Evolutionary conservation across 768 basidiomycete genomes (phyloP).

Genomic region (Xerocomellus amylosporus): DNA sequence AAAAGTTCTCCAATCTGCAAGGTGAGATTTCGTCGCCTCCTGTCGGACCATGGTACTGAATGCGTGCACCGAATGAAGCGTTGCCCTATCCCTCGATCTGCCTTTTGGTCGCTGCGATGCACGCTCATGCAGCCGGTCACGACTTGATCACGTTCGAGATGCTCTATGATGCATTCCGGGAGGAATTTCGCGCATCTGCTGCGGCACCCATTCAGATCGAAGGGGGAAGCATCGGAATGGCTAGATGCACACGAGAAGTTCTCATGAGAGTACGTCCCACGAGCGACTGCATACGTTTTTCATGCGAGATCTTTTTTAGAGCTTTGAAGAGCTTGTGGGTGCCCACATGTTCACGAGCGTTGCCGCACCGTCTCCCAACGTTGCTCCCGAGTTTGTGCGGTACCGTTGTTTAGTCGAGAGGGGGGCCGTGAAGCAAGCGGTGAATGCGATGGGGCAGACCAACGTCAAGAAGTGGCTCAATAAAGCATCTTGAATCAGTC

Average conservation of each 20-base stretch:
- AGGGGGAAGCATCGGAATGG: slow-evolving; percentile 75
- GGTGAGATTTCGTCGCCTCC: slow-evolving; percentile 38
- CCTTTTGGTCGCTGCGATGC: slow-evolving; percentile 81
- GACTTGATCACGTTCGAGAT: slow-evolving; percentile 87
- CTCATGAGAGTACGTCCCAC: slow-evolving; percentile 56
- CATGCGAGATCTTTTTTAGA: slow-evolving; percentile 41
- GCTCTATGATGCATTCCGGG: slow-evolving; percentile 75
- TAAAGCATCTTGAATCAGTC: slow-evolving; percentile 37
- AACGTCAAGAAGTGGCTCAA: slow-evolving; percentile 77
- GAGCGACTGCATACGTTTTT: background rate
- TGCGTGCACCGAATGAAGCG: slow-evolving; percentile 38
- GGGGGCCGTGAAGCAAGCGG: slow-evolving; percentile 62
- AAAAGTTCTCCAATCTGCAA: slow-evolving; percentile 48
- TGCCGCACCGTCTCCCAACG: slow-evolving; percentile 44
- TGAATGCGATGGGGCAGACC: slow-evolving; percentile 64
- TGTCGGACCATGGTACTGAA: background rate
- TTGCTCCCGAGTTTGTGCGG: slow-evolving; percentile 69
- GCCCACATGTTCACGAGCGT: slow-evolving; percentile 55
- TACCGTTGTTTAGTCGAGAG: slow-evolving; percentile 66
- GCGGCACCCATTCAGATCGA: slow-evolving; percentile 74
- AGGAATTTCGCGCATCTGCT: slow-evolving; percentile 67
- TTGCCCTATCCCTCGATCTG: slow-evolving; percentile 78
- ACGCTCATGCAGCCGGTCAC: slow-evolving; percentile 73
- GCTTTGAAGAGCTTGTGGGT: slow-evolving; percentile 67
- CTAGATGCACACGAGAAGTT: slow-evolving; percentile 60